phyloP scores from a whole-genome alignment of 2,329 filamentous ascomycete genomes.

The Colletotrichum limetticola region DNA sequence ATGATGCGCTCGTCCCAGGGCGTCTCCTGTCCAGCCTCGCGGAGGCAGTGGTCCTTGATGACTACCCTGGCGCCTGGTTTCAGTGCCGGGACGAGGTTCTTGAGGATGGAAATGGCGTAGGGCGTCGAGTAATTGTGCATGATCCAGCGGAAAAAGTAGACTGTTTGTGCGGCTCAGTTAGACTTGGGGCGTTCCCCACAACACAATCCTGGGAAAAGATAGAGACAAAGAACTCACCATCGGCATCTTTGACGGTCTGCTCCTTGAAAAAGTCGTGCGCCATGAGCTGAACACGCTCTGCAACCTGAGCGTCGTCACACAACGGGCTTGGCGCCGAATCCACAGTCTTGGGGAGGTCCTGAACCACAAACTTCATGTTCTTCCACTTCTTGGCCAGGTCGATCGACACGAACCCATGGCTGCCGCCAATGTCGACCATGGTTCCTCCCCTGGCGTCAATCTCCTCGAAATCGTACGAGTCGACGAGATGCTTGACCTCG shows the following conservation, averaged over 20 bases:
- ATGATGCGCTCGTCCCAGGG: constrained; percentile 60
- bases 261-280: constrained; percentile 38
- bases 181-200: not conserved
- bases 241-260: constrained; percentile 41
- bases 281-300: constrained; percentile 29
- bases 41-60: constrained; percentile 47
- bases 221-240: constrained; percentile 34
- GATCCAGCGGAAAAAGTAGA: constrained; percentile 56
- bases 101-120: constrained; percentile 44
- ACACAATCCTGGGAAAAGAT: not conserved
- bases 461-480: constrained; percentile 63
- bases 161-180: constrained; percentile 37
- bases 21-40: constrained; percentile 50
- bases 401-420: constrained; percentile 66
- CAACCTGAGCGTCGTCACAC: constrained; percentile 32
- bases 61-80: constrained; percentile 46
- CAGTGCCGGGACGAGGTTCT: constrained; percentile 49
- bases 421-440: constrained; percentile 69
- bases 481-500: constrained; percentile 62
- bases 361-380: constrained; percentile 44
- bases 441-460: constrained; percentile 57
- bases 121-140: constrained; percentile 58
- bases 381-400: constrained; percentile 62
- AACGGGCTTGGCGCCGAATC: constrained; percentile 31
- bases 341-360: constrained; percentile 42